A percentile compares a stretch with the other conserved stretches of the same genome.
Evolutionary conservation across 176 grass and related monocot genomes (phyloP).

Genomic region (Oryza glumipatula): DNA sequence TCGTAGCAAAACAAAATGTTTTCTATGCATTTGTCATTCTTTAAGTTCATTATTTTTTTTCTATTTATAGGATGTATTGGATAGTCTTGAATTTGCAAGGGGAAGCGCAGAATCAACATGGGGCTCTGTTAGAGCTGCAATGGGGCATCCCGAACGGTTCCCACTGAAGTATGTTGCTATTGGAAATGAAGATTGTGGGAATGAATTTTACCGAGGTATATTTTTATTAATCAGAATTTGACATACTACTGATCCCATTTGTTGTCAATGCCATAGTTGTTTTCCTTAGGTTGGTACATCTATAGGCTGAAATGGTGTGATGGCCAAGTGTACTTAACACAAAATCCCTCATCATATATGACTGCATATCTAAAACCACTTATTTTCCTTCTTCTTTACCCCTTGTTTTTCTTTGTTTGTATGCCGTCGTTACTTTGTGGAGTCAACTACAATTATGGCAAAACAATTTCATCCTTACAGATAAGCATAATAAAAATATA

Average conservation of each 20-base stretch:
- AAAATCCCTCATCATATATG: neutral
- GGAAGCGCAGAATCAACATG: conserved; percentile 62
- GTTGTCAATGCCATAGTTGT: neutral
- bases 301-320: neutral
- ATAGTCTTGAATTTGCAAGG: conserved; percentile 43
- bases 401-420: neutral
- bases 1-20: neutral
- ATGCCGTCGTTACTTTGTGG: neutral
- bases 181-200: conserved; percentile 69
- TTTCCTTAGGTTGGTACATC: neutral
- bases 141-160: conserved; percentile 73
- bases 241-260: too few species aligned
- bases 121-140: conserved; percentile 64
- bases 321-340: neutral
- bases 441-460: neutral
- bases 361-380: neutral
- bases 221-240: neutral
- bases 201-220: conserved; percentile 58
- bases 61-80: conserved; percentile 57
- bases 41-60: neutral
- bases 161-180: conserved; percentile 68
- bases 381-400: neutral
- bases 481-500: neutral
- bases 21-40: too few species aligned
- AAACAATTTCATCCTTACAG: neutral